Conservation (phyloP, 2,329 filamentous ascomycete genomes). For the Samsoniella hepiali region DNA sequence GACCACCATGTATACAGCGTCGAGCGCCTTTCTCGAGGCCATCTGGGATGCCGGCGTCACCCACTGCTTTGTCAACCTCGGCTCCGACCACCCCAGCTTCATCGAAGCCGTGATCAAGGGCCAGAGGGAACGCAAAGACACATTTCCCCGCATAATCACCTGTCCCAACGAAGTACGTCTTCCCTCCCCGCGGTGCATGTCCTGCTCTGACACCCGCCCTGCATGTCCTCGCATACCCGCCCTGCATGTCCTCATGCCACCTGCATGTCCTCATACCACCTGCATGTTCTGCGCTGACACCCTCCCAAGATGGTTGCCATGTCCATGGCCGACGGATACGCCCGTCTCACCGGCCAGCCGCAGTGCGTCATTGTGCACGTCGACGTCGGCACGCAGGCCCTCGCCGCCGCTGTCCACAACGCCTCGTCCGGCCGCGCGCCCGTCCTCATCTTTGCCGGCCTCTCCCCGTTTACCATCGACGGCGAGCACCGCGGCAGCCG, state of each 20-base stretch:
- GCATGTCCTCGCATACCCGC: too few species aligned
- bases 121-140: conserved; percentile 60
- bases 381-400: conserved; percentile 76
- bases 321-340: conserved; percentile 81
- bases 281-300: too few species aligned
- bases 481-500: conserved; percentile 74
- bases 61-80: conserved; percentile 62
- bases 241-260: too few species aligned
- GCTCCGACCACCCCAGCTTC: conserved; percentile 72
- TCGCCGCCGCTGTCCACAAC: conserved; percentile 77
- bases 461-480: conserved; percentile 73
- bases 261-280: too few species aligned
- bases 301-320: conserved; percentile 73
- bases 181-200: not conserved
- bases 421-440: conserved; percentile 71
- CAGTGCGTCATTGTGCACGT: conserved; percentile 79
- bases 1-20: conserved; percentile 63
- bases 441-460: conserved; percentile 72
- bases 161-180: conserved; percentile 69
- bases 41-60: conserved; percentile 66
- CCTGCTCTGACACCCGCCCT: not conserved
- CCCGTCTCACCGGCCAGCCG: conserved; percentile 66
- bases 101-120: conserved; percentile 79
- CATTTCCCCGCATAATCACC: conserved; percentile 72
- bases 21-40: conserved; percentile 79